These are phyloP conservation scores for Barbatosphaeria neglecta DNA, from an alignment of 495 filamentous ascomycete species.

Conservation along the genomic window DNA sequence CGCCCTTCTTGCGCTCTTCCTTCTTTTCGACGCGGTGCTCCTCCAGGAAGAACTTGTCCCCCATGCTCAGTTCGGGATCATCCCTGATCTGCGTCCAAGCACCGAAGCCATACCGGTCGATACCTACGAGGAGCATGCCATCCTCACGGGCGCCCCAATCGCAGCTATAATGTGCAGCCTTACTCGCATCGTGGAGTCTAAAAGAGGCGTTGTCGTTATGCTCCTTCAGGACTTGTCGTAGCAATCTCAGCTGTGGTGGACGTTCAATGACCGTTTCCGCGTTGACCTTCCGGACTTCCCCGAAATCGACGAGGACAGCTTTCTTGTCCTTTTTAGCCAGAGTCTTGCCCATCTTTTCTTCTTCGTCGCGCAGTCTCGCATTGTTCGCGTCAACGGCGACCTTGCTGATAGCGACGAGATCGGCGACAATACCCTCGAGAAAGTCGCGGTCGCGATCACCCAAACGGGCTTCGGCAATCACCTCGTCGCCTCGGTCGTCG, in stretches of 20 bases:
- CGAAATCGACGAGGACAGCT: constrained; percentile 85
- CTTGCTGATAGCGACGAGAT: constrained; percentile 38
- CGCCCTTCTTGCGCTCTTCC: constrained; percentile 69
- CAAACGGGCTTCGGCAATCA: constrained; percentile 75
- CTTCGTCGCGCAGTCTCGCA: constrained; percentile 54
- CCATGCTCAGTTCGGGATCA: constrained; percentile 73
- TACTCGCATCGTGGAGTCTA: constrained; percentile 81
- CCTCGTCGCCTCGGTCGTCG: constrained; percentile 72
- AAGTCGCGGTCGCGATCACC: constrained; percentile 67
- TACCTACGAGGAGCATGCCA: constrained; percentile 91
- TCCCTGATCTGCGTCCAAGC: constrained; percentile 90
- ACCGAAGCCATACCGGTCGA: constrained; percentile 84
- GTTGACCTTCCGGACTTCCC: constrained; percentile 84
- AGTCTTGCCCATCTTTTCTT: constrained; percentile 58
- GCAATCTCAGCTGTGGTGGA: constrained; percentile 72
- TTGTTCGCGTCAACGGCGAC: constrained; percentile 65
- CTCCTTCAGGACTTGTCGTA: constrained; percentile 57
- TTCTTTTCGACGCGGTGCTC: constrained; percentile 98
- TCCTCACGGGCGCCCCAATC: constrained; percentile 88
- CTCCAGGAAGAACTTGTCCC: constrained; percentile 91
- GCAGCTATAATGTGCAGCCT: constrained; percentile 74
- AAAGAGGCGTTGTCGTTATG: constrained; percentile 61
- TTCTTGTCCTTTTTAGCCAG: constrained; percentile 94
- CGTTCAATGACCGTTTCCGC: constrained; percentile 88
- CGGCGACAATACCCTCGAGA: constrained; percentile 49